Percentiles rank a stretch among this genome's conserved stretches.
Conservation (phyloP, 2,329 filamentous ascomycete species). For the Fusarium udum region DNA sequence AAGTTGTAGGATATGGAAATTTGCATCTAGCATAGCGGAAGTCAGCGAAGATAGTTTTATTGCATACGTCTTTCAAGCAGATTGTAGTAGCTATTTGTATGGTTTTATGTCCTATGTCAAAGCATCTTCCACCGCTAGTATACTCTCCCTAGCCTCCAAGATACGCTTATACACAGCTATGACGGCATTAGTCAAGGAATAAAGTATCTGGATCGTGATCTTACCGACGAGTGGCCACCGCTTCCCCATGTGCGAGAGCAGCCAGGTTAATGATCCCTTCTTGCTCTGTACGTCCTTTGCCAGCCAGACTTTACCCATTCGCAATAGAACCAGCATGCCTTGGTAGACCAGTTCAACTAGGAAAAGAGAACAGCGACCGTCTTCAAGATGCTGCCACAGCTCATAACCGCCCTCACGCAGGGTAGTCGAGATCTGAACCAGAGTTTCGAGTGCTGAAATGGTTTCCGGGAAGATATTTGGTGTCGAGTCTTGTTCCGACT, state of each 20-base stretch:
- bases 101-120: not conserved
- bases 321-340: not conserved
- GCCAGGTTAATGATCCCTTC: not conserved
- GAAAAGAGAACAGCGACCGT: not conserved
- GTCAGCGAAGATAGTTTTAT: not conserved
- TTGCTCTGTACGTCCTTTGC: not conserved
- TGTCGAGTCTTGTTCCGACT: not conserved
- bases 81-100: accelerated
- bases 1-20: not conserved
- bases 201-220: not conserved
- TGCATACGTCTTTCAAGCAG: accelerated
- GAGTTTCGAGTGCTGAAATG: not conserved
- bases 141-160: not conserved
- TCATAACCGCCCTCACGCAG: not conserved
- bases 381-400: not conserved
- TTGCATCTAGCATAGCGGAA: not conserved
- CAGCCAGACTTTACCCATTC: not conserved
- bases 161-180: not conserved
- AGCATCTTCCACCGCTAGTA: not conserved
- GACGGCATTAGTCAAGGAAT: accelerated
- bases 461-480: not conserved
- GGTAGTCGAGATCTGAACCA: not conserved
- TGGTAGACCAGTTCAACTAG: not conserved
- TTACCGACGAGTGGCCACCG: not conserved
- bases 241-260: not conserved